phyloP scores from a whole-genome alignment of 1,139 yeast species.

The Saccharomycopsis phalli region DNA sequence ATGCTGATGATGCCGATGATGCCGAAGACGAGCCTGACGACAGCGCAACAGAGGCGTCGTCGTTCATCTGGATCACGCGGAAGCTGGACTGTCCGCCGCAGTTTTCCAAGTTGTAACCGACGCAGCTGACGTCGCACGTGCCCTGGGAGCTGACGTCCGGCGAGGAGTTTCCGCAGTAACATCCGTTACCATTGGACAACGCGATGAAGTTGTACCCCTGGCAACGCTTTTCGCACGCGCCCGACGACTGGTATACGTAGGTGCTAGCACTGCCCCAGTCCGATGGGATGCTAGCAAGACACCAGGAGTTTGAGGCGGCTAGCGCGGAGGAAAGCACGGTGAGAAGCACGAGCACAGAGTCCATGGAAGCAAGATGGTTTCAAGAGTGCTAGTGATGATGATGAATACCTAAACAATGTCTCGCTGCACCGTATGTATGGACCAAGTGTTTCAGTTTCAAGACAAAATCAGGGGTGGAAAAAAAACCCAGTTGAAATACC shows the following conservation, averaged over 20 bases:
- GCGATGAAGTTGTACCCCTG: slow-evolving; percentile 50
- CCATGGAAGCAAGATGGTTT: too few relatives aligned
- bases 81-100: slow-evolving; percentile 52
- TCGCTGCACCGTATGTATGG: too few relatives aligned
- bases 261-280: slow-evolving; percentile 31
- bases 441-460: too few relatives aligned
- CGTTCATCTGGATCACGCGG: slow-evolving; percentile 29
- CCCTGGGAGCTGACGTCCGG: slow-evolving; percentile 34
- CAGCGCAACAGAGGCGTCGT: slow-evolving; percentile 23
- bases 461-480: too few relatives aligned
- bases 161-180: slow-evolving; percentile 53
- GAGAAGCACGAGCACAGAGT: neutral
- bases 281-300: slow-evolving; percentile 29
- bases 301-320: slow-evolving; percentile 15
- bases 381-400: too few relatives aligned
- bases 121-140: slow-evolving; percentile 40
- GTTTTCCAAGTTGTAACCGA: slow-evolving; percentile 39
- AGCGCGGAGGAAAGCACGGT: neutral
- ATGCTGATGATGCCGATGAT: slow-evolving; percentile 23
- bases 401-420: too few relatives aligned
- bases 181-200: slow-evolving; percentile 42
- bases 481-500: too few relatives aligned
- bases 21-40: slow-evolving; percentile 21
- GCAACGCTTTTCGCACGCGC: slow-evolving; percentile 41
- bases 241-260: slow-evolving; percentile 41